Percentiles rank a stretch among this genome's conserved stretches.
phyloP scores from a whole-genome alignment of 2,329 filamentous ascomycete genomes.

The Hypoxylon sp. region DNA sequence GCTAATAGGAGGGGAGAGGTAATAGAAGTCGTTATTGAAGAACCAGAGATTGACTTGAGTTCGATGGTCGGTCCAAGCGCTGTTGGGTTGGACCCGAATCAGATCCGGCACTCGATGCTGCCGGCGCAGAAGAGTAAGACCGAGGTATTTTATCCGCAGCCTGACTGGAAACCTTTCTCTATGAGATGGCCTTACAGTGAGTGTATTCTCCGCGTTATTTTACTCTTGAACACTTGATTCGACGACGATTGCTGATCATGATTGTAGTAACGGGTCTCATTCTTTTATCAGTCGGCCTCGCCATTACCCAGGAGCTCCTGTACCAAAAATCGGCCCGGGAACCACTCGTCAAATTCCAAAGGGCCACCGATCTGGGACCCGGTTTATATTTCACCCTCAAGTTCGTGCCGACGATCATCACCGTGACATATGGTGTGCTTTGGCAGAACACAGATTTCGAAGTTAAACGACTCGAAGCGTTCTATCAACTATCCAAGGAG shows the following conservation, averaged over 20 bases:
- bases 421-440: conserved; percentile 72
- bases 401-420: conserved; percentile 72
- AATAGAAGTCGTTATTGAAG: conserved; percentile 69
- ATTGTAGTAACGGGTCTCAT: conserved; percentile 62
- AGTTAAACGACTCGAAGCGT: conserved; percentile 75
- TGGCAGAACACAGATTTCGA: conserved; percentile 77
- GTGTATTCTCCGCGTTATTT: not conserved
- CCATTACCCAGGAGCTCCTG: conserved; percentile 66
- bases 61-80: conserved; percentile 61
- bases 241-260: conserved; percentile 3
- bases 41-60: conserved; percentile 64
- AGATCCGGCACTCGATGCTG: conserved; percentile 57
- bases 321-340: conserved; percentile 62
- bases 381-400: conserved; percentile 72
- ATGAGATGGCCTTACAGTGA: conserved; percentile 72
- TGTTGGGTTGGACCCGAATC: conserved; percentile 45
- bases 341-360: conserved; percentile 64
- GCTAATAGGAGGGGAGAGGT: conserved; percentile 72
- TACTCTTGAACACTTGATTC: not conserved
- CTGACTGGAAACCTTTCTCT: conserved; percentile 75
- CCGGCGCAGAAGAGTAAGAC: conserved; percentile 56
- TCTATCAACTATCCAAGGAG: conserved; percentile 73
- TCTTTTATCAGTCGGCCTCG: conserved; percentile 66
- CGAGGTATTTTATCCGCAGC: conserved; percentile 71
- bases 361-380: conserved; percentile 64